phyloP scores from a whole-genome alignment of 129 eudicot species.

The Flaveria brownii region DNA sequence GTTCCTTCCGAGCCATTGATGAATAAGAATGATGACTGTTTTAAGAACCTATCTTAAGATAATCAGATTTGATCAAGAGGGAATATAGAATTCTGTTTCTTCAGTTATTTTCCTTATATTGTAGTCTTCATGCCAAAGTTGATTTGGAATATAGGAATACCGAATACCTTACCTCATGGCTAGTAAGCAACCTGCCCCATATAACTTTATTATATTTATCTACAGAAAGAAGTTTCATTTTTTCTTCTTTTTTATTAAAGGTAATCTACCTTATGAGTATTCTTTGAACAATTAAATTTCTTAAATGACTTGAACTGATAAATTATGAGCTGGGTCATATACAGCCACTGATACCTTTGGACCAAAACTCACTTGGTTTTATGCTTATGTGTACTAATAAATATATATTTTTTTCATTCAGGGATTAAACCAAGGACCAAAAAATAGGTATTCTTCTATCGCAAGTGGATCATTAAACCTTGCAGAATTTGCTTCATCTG shows the following conservation, averaged over 20 bases:
- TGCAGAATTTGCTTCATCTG: constrained; percentile 58
- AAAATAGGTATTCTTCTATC: constrained; percentile 32
- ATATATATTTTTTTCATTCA: constrained; percentile 26
- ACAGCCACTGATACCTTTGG: constrained; percentile 10
- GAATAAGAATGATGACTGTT: constrained; percentile 27
- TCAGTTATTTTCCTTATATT: constrained; percentile 27
- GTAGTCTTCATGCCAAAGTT: constrained; percentile 34
- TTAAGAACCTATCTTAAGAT: constrained; percentile 21
- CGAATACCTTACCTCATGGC: constrained; percentile 26
- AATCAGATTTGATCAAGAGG: constrained; percentile 16
- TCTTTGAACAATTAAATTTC: background rate
- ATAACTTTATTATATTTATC: constrained; percentile 26
- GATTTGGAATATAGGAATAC: constrained; percentile 32
- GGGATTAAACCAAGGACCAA: constrained; percentile 52
- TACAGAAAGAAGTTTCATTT: constrained; percentile 27
- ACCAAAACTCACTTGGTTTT: constrained; percentile 18
- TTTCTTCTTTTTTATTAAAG: constrained; percentile 20
- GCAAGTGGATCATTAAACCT: constrained; percentile 68
- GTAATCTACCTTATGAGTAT: constrained; percentile 10
- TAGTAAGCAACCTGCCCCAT: constrained; percentile 35
- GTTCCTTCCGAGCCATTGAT: constrained; percentile 11
- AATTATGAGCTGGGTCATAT: background rate
- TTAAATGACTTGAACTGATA: background rate
- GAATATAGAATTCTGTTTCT: constrained; percentile 23
- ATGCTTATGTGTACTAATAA: background rate